Percentiles rank a stretch among this genome's conserved stretches.
Conservation (phyloP, 257 asterid genomes). For the Solanum medicagineum region DNA sequence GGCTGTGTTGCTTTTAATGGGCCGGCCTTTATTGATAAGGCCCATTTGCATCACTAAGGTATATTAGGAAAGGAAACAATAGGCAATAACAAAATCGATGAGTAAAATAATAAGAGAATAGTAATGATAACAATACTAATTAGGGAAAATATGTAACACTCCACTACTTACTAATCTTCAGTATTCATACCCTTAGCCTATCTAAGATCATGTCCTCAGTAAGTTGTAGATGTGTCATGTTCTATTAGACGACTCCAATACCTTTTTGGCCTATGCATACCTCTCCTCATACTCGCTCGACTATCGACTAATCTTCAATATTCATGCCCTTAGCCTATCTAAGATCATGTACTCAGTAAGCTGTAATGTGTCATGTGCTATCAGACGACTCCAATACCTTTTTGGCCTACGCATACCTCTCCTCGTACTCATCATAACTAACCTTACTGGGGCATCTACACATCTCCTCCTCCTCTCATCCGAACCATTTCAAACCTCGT, state of each 20-base stretch:
- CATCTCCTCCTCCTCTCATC: background rate
- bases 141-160: background rate
- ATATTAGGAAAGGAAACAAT: too few species aligned
- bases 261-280: background rate
- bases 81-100: too few species aligned
- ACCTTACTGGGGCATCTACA: background rate
- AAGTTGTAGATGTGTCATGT: background rate
- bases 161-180: too few species aligned
- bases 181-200: too few species aligned
- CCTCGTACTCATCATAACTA: too few species aligned
- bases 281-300: too few species aligned
- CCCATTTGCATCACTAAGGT: too few species aligned
- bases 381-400: background rate
- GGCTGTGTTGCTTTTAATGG: too few species aligned
- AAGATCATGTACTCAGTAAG: background rate
- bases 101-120: too few species aligned
- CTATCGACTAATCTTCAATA: background rate
- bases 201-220: background rate
- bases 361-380: background rate
- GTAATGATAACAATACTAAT: too few species aligned
- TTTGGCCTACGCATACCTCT: background rate
- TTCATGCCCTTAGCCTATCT: too few species aligned
- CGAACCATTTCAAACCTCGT: background rate
- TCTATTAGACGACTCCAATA: background rate
- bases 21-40: background rate